Conservation (phyloP, 345 rosid species). For the Lepidium sativum region DNA sequence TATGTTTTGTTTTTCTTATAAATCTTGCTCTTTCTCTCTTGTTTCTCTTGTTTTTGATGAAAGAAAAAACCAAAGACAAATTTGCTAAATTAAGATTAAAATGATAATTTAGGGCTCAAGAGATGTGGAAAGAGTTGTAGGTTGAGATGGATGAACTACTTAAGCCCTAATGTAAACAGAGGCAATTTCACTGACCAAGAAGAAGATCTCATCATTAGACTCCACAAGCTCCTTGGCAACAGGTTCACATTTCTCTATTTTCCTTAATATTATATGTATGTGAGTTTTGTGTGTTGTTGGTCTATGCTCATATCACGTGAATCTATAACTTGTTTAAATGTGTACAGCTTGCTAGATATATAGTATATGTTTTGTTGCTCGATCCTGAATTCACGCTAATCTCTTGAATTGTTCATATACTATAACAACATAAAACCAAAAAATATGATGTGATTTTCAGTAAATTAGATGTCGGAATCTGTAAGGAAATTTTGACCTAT, state of each 20-base stretch:
- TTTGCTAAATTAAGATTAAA: not conserved
- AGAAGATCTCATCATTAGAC: conserved; percentile 55
- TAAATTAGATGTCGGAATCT: too few species aligned
- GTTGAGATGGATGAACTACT: conserved; percentile 57
- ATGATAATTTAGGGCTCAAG: conserved; percentile 34
- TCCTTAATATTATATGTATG: not conserved
- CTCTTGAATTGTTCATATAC: not conserved
- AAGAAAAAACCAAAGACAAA: not conserved
- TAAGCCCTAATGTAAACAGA: conserved; percentile 41
- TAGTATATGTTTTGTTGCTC: not conserved
- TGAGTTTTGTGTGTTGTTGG: not conserved
- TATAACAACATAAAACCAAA: too few species aligned
- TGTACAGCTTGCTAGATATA: not conserved
- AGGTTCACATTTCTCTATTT: conserved; percentile 24
- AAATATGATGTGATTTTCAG: too few species aligned
- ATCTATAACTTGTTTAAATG: not conserved
- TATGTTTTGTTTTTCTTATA: too few species aligned
- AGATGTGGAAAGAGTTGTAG: conserved; percentile 67
- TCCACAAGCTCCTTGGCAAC: conserved; percentile 62
- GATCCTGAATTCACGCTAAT: conserved; percentile 1
- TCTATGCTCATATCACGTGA: not conserved
- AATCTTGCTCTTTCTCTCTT: too few species aligned
- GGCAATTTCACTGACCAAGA: conserved; percentile 45
- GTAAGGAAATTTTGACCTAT: too few species aligned
- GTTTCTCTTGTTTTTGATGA: not conserved